phyloP scores from a whole-genome alignment of 1,284 basidiomycete species.

The Schizophyllum commune region DNA sequence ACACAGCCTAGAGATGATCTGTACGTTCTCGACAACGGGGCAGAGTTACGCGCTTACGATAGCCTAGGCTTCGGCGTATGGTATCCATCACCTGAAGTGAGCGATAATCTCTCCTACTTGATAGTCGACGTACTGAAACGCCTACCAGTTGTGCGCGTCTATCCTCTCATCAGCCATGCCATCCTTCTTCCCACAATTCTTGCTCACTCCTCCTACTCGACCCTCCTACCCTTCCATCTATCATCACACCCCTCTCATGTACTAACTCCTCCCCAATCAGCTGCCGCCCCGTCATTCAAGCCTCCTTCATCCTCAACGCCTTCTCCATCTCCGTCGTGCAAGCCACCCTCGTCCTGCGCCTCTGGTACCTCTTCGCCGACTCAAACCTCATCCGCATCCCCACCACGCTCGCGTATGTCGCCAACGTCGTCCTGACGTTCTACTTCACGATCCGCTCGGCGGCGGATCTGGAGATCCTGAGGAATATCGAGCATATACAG shows the following conservation, averaged over 20 bases:
- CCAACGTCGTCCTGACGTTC: conserved; percentile 21
- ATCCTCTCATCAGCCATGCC: neutral
- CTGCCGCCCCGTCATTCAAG: conserved; percentile 20
- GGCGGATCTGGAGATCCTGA: conserved; percentile 12
- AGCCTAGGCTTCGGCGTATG: conserved; percentile 17
- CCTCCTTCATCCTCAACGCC: conserved; percentile 18
- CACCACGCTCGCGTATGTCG: conserved; percentile 20
- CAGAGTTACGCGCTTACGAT: neutral
- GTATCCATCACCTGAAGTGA: conserved; percentile 19
- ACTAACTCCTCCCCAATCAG: conserved; percentile 11
- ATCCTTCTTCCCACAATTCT: too few species aligned
- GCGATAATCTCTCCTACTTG: conserved; percentile 2
- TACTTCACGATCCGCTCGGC: conserved; percentile 17
- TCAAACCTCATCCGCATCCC: conserved; percentile 17
- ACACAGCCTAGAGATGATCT: conserved; percentile 10
- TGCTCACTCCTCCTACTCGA: too few species aligned
- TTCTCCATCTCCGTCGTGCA: conserved; percentile 23
- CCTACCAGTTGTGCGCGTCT: conserved; percentile 18
- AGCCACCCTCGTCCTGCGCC: conserved; percentile 29
- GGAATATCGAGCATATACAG: conserved; percentile 10
- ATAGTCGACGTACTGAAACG: neutral
- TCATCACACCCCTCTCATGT: too few species aligned
- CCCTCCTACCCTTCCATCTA: too few species aligned
- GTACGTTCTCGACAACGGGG: neutral
- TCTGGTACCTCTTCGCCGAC: conserved; percentile 30